Evolutionary conservation across 495 filamentous ascomycete genomes (phyloP).

Genomic region (Durotheca rogersii): DNA sequence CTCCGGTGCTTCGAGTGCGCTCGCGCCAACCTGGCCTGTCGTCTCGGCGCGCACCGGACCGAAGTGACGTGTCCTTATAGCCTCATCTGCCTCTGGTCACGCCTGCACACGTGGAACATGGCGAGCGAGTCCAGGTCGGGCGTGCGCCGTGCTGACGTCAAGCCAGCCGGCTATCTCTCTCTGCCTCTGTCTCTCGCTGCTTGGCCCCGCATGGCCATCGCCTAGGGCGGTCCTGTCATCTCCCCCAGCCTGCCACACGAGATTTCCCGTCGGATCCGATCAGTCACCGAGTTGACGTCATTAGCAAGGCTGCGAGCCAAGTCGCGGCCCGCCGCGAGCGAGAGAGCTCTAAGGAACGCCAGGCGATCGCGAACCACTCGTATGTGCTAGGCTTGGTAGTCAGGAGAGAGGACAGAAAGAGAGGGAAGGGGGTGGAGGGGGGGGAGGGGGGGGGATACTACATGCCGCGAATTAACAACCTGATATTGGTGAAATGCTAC

Average conservation of each 20-base stretch:
- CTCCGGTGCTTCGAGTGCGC: background rate
- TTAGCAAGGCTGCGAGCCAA: slow-evolving; percentile 25
- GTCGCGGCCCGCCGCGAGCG: slow-evolving; percentile 1
- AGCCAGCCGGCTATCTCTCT: slow-evolving; percentile 5
- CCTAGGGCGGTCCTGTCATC: background rate
- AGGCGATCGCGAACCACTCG: too few species aligned
- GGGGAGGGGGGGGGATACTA: too few species aligned
- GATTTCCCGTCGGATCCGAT: background rate
- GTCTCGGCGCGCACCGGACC: slow-evolving; percentile 6
- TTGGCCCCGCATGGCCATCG: slow-evolving; percentile 3
- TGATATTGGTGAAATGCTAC: slow-evolving; percentile 5
- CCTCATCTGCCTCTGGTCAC: background rate
- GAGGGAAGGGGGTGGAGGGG: too few species aligned
- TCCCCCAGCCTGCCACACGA: slow-evolving; percentile 5
- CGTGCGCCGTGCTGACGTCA: too few species aligned
- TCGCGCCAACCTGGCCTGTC: background rate
- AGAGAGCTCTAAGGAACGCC: slow-evolving; percentile 3
- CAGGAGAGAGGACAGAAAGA: too few species aligned
- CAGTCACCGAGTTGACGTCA: background rate
- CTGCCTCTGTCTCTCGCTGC: background rate
- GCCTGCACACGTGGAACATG: slow-evolving; percentile 14
- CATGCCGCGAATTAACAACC: too few species aligned
- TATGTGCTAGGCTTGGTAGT: background rate
- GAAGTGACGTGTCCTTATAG: slow-evolving; percentile 17
- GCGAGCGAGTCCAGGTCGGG: too few species aligned